Conservation (phyloP, 108 stramenopile genomes). For the Cylindrotheca fusiformis region DNA sequence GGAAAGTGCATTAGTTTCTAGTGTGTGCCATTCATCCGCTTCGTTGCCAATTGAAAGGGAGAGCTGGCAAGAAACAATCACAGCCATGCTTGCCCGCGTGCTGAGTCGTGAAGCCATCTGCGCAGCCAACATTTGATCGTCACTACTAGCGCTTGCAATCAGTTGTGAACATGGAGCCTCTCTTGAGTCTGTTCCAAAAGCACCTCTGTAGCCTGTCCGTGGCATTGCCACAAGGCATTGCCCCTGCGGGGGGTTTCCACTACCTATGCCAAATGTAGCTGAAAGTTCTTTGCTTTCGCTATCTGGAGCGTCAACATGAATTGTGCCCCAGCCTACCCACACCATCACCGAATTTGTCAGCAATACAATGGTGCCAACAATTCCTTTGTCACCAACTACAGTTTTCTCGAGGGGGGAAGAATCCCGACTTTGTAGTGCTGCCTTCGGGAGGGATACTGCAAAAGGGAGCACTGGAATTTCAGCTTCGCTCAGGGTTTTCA, state of each 20-base stretch:
- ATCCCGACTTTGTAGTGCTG: conserved; percentile 3
- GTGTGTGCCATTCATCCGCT: no score
- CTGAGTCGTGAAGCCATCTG: conserved; percentile 65
- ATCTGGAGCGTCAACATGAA: background rate
- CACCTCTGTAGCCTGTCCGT: conserved; percentile 38
- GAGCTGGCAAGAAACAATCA: conserved; percentile 73
- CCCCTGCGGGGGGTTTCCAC: conserved; percentile 61
- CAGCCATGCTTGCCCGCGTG: conserved; percentile 42
- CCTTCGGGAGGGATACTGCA: conserved; percentile 3
- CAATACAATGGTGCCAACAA: conserved; percentile 64
- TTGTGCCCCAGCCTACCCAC: conserved; percentile 69
- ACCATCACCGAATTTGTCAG: conserved; percentile 62
- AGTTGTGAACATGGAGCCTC: conserved; percentile 55
- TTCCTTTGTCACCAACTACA: conserved; percentile 23
- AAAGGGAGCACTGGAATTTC: conserved; percentile 9
- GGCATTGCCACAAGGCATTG: conserved; percentile 66
- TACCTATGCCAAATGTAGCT: conserved; percentile 13
- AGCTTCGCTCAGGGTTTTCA: no score
- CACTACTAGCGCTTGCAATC: conserved; percentile 57
- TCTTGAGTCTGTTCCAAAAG: conserved; percentile 21
- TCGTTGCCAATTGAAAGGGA: conserved; percentile 3
- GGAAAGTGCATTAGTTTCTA: conserved; percentile 30
- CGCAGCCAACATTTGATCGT: conserved; percentile 61
- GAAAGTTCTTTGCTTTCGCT: background rate
- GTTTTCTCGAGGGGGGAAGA: background rate